Conservation (phyloP, 208 protist species). For the Giardia muris region DNA sequence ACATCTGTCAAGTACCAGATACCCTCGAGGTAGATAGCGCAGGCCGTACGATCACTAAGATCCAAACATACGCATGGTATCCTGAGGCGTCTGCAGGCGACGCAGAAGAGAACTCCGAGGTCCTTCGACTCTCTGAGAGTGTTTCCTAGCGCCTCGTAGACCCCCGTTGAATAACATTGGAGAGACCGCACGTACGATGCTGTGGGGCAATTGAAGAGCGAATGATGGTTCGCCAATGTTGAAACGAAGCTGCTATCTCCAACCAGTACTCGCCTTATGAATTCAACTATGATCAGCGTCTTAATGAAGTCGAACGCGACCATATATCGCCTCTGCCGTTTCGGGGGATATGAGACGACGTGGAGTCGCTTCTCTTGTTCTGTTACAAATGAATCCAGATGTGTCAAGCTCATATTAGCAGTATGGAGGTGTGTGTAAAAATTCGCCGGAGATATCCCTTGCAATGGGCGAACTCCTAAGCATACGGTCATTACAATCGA, state of each 20-base stretch:
- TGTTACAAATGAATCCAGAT: too few relatives aligned
- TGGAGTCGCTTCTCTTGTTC: too few relatives aligned
- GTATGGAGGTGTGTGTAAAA: too few relatives aligned
- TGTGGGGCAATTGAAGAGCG: neutral
- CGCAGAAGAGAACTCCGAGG: too few relatives aligned
- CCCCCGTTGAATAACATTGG: neutral
- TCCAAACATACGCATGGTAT: too few relatives aligned
- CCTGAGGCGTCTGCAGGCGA: too few relatives aligned
- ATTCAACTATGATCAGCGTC: neutral
- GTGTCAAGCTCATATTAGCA: too few relatives aligned
- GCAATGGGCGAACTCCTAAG: too few relatives aligned
- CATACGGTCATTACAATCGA: too few relatives aligned
- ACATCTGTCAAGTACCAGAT: neutral
- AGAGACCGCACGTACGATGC: neutral
- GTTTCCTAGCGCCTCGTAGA: neutral
- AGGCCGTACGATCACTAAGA: too few relatives aligned
- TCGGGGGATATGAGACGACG: too few relatives aligned
- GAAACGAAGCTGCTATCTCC: neutral
- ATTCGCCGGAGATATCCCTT: too few relatives aligned
- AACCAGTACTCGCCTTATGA: neutral
- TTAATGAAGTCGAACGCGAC: neutral
- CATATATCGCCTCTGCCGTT: neutral
- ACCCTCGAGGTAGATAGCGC: neutral
- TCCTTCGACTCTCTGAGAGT: neutral
- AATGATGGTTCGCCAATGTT: neutral